These are phyloP conservation scores for Claviceps sorghi DNA, from an alignment of 2,329 filamentous ascomycete genomes.

Conservation along the genomic window DNA sequence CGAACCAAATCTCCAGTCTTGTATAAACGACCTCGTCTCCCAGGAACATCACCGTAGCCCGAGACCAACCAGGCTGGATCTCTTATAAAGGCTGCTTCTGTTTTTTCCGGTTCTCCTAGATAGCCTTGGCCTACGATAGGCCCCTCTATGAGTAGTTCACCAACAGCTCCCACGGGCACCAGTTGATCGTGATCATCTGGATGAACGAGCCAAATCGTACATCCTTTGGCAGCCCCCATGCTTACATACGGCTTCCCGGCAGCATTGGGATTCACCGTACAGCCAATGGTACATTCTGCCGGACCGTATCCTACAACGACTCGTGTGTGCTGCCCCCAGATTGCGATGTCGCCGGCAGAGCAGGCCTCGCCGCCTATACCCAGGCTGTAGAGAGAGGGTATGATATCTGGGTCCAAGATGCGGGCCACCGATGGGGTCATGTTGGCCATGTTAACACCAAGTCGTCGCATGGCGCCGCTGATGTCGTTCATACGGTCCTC, in stretches of 20 bases:
- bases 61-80: constrained; percentile 16
- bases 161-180: constrained; percentile 17
- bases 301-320: constrained; percentile 1
- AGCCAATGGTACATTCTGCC: background rate
- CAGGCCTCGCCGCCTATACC: constrained; percentile 1
- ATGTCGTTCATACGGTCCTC: constrained; percentile 33
- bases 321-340: background rate
- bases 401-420: background rate
- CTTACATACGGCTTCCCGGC: background rate
- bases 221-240: constrained; percentile 1
- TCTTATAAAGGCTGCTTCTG: constrained; percentile 28
- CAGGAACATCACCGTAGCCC: background rate
- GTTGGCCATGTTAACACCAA: constrained; percentile 27
- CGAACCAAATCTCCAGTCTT: constrained; percentile 32
- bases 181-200: constrained; percentile 8
- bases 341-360: constrained; percentile 2
- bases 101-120: constrained; percentile 31
- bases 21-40: constrained; percentile 20
- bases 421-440: constrained; percentile 23
- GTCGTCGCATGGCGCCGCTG: constrained; percentile 23
- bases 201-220: constrained; percentile 2
- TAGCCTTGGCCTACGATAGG: constrained; percentile 35
- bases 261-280: background rate
- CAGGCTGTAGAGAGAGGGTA: background rate
- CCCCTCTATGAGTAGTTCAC: constrained; percentile 25